Base-by-base conservation (phyloP, 2,329 filamentous ascomycete genomes). In the Fusarium luffae region DNA sequence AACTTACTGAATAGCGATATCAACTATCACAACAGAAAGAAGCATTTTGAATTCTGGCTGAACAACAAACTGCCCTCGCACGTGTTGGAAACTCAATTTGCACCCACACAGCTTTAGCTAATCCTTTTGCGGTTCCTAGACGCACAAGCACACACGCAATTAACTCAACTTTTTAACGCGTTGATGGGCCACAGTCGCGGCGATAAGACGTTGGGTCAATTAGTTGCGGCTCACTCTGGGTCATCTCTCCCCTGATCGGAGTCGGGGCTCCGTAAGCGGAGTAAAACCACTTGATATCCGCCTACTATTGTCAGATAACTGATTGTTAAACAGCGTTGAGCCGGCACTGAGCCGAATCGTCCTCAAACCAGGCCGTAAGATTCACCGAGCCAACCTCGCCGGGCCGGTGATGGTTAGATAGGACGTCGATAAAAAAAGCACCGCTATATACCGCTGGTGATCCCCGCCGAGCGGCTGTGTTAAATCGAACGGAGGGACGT, bases 371-470 rank as follows among this genome's bases (percentile, higher is more conserved):
- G 23, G 40, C 49, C 34, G 43, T 60, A 23, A 27, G 50, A 47
- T 66, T 72, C 63, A 57, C 60, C 65, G 47, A 70, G 68, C 60
- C 68, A 74, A 74, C 63, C 62, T 43, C 25, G 13, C 60, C 71
- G 71, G 71, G 57, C 72, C 72, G 72, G 69, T 71, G 68, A 52
- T 72, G 69, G 64, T 59, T 63, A 69, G 62, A 59, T 61, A 44
- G 34, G 40, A 52, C 13, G 43, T 54, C 37, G 47, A 57, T 37
- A 44, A 63, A 65, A 51, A 54, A 48, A 56, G 56, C 63, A 66
- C 60, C 60, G 68, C 67, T 59, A 71, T 69, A 59, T 71, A 63
- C 71, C 68, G 68, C 61, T 69, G 68, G 68, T 55, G 32, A 65
- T 70, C 69, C 58, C 68, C 63, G 68, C 52, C 48, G 66, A 69